phyloP scores from a whole-genome alignment of 306 rosid species.

The Trifolium repens region DNA sequence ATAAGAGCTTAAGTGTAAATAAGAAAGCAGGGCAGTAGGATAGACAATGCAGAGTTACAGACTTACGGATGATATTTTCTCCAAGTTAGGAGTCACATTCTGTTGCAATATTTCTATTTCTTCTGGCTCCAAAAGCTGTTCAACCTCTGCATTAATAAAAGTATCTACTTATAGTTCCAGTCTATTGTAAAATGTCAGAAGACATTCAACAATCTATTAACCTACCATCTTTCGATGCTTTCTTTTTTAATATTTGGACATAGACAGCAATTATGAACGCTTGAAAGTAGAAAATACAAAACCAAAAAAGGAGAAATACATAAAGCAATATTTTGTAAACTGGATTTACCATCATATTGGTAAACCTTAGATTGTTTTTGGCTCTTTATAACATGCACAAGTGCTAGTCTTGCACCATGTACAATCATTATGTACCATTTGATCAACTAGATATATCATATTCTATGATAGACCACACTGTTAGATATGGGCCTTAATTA shows the following conservation, averaged over 20 bases:
- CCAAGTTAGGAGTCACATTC: constrained; percentile 66
- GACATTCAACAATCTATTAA: constrained; percentile 26
- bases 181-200: constrained; percentile 17
- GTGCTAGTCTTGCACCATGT: too few relatives aligned
- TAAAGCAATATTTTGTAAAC: constrained; percentile 10
- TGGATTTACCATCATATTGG: neutral
- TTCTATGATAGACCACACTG: too few relatives aligned
- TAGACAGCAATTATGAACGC: constrained; percentile 5
- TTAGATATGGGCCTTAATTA: too few relatives aligned
- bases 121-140: constrained; percentile 80
- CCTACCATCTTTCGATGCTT: constrained; percentile 19
- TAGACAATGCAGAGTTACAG: constrained; percentile 33
- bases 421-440: too few relatives aligned
- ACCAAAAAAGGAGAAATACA: constrained; percentile 20
- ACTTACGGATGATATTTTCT: constrained; percentile 75
- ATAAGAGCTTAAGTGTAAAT: constrained; percentile 12
- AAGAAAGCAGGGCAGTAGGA: constrained; percentile 31
- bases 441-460: too few relatives aligned
- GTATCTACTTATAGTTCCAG: constrained; percentile 13
- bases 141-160: constrained; percentile 72
- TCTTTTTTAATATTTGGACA: constrained; percentile 11
- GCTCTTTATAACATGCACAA: too few relatives aligned
- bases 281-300: constrained; percentile 20
- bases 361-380: neutral
- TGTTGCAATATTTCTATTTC: constrained; percentile 74